Base-by-base conservation (phyloP, 2,329 filamentous ascomycete species). In the Exophiala dermatitidis region DNA sequence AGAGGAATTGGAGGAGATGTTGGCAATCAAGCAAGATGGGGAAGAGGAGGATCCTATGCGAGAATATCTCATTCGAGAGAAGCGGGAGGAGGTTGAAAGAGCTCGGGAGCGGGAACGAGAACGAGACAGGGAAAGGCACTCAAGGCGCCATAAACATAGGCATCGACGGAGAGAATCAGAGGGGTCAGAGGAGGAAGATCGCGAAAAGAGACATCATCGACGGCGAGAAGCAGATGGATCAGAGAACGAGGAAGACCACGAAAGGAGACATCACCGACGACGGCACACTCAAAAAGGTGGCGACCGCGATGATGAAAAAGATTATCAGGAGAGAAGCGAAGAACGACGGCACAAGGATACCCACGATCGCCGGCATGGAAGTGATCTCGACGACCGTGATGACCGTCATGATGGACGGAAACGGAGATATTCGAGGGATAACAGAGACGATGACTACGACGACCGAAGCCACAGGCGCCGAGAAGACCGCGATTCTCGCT, bases 1-100 rank as follows among this genome's bases (percentile, higher is more conserved):
- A 72, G 74, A 76, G 51, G 90, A 97, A 67, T 71, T 97, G 46
- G 81, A 82, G 47, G 78, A 82, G 42, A 69, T 97, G 52, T 82
- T 94, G 48, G 74, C 80, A 32, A 57, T 58, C 44, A 59, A 56
- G 50, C 58, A 63, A 50, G 84, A 91, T 10, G 86, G 94, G 60
- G 93, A 97, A 60, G 90, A 96, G 28, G 91, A 97, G 57, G 93
- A 98, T 68, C 93, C 93, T 0, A 98, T 98, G 93, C 96, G 95
- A 71, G 83, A 82, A 36, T 96, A 88, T 64, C 68, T 97, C 59
- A 83, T 96, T 48, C 81, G 91, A 59, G 86, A 95, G 71, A 96
- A 97, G 78, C 90, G 87, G 70, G 88, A 89, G 67, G 88, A 95
- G 67, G 80, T 95, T 8, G 82, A 86, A 50, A 79, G 80, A 54